Conservation (phyloP, 768 basidiomycete species). For the Hericium alpestre region DNA sequence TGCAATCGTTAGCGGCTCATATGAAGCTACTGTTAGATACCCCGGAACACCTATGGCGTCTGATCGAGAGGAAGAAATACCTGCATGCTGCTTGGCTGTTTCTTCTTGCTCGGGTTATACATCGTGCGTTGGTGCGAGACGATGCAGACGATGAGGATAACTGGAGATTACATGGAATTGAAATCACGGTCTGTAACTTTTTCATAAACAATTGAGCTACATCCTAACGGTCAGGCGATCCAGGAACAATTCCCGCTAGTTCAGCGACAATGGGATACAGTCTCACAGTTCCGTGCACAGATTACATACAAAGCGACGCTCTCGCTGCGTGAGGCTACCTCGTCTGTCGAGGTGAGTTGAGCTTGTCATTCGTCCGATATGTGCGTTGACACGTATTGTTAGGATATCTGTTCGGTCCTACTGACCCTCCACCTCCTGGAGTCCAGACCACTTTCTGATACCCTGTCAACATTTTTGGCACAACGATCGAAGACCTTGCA, state of each 20-base stretch:
- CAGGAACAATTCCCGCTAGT: constrained; percentile 83
- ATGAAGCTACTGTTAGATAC: constrained; percentile 87
- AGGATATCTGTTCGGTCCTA: constrained; percentile 72
- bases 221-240: not conserved
- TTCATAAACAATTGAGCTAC: not conserved
- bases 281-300: constrained; percentile 78
- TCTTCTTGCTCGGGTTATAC: constrained; percentile 74
- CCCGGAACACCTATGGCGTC: constrained; percentile 83
- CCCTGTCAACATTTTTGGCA: constrained; percentile 55
- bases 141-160: constrained; percentile 54
- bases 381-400: constrained; percentile 3
- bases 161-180: constrained; percentile 50
- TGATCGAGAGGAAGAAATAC: constrained; percentile 72
- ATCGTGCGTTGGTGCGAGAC: constrained; percentile 57
- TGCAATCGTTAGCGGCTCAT: constrained; percentile 77
- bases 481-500: constrained; percentile 60
- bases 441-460: constrained; percentile 67
- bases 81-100: constrained; percentile 83
- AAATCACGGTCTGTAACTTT: constrained; percentile 41
- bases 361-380: not conserved
- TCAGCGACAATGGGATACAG: constrained; percentile 87
- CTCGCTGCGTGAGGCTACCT: constrained; percentile 53
- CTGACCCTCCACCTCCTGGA: constrained; percentile 84
- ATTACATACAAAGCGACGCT: constrained; percentile 83
- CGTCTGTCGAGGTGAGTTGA: constrained; percentile 38